Conservation (phyloP, 2,329 filamentous ascomycete genomes). For the Colletotrichum incanum region DNA sequence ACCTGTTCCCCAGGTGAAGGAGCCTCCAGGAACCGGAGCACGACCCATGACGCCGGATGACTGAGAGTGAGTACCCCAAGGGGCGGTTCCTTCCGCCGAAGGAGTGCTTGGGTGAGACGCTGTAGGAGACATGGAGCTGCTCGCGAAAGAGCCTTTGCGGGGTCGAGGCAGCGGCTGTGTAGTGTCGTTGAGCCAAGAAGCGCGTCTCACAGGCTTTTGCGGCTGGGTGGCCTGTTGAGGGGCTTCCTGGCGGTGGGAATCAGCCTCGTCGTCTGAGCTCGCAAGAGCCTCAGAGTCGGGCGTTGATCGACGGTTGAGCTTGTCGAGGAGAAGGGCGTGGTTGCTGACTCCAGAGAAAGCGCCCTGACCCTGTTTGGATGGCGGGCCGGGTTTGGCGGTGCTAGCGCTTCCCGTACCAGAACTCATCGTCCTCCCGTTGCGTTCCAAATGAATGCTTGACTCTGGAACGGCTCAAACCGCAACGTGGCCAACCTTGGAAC, state of each 20-base stretch:
- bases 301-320: constrained; percentile 85
- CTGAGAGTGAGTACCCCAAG: constrained; percentile 70
- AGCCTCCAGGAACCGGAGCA: constrained; percentile 58
- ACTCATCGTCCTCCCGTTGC: constrained; percentile 61
- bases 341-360: constrained; percentile 65
- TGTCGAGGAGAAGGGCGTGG: constrained; percentile 80
- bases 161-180: constrained; percentile 74
- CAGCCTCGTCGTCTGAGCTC: constrained; percentile 93
- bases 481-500: background rate
- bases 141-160: constrained; percentile 84
- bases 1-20: constrained; percentile 83
- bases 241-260: constrained; percentile 73
- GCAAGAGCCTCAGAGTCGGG: constrained; percentile 95
- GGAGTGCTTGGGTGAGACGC: constrained; percentile 86
- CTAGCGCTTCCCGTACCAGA: constrained; percentile 51
- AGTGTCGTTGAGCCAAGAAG: constrained; percentile 91
- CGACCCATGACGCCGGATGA: constrained; percentile 65
- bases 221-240: constrained; percentile 64
- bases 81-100: constrained; percentile 69
- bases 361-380: constrained; percentile 67
- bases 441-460: constrained; percentile 4
- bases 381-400: constrained; percentile 64
- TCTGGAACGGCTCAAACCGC: constrained; percentile 5
- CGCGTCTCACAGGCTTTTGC: constrained; percentile 77
- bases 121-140: constrained; percentile 83